Evolutionary conservation across 257 asterid genomes (phyloP), one percentile per base, ranked within the genome.

Genomic region (Handroanthus guayacan): DNA sequence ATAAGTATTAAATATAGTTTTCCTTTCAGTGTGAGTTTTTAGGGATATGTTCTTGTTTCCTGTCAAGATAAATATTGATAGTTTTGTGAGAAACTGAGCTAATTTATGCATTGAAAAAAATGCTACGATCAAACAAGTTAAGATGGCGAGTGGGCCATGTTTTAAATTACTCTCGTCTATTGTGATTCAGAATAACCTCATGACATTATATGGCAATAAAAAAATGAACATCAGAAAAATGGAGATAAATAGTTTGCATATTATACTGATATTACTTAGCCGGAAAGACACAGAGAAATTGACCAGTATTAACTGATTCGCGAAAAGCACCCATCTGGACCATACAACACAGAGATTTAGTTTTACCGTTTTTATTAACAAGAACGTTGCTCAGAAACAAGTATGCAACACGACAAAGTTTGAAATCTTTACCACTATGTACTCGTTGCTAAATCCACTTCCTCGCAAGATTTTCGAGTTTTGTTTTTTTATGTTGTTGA

Each of bases 391-490:
- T 71, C 54, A 18, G 13, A 37, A 41, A 63, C 45, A 20, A 18
- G 47, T 20, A 18, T 47, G 71, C 75, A 63, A 45, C 20, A 51
- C 41, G 3, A 62, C 12, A 5, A 55, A 48, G 72, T 34, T 66
- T 41, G 43, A 75, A 77, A 67, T 45, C 50, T 41, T 86, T 89
- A 95, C 98, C 95, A 95, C 98, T 69, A 95, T 89, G 87, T 95
- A 95, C 91, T 95, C 98, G 12, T 91, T 95, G 83, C 94, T 89
- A 60, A 88, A 93, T 72, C 94, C 94, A 57, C 81, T 90, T 63
- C 87, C 75, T 81, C 88, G 85, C 78, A 75, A 88, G 80, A 76
- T 62, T 4, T 79, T 79, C 17, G 96, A 74, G 82, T 92, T 88
- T 79, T 88, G 87, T 83, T 85, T 92, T 82, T 86, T 95, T 50